Evolutionary conservation across 371 early-diverging fungal genomes (phyloP), one percentile per base, ranked within the genome.

Genomic region (Batrachochytrium dendrobatidis): DNA sequence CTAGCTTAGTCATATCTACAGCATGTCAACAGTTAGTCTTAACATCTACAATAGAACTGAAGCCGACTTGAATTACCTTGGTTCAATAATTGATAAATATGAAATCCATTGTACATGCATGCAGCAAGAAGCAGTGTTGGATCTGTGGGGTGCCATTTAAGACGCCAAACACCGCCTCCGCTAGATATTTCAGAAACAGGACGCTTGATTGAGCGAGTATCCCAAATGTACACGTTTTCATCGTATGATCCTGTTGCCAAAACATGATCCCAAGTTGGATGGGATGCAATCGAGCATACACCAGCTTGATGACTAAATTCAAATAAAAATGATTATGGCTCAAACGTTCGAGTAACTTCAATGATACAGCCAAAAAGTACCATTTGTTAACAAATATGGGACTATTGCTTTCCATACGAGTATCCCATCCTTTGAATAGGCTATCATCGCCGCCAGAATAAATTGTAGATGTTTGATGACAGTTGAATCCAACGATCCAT

Each of bases 121-220:
- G 90, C 94, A 10, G 90, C 87, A 22, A 92, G 64, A 26, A 95
- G 62, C n/a, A 64, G 55, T 39, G 76, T 64, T 3, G 79, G 66
- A 4, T 77, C 72, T 1, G 74, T 76, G 1, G 95, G 95, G 60
- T 94, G 91, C 93, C 94, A 95, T 69, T 89, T 89, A 44, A 95
- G 70, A 17, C 94, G 75, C 96, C 96, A 95, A 18, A 91, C 90
- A 1, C 96, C 96, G 3, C 95, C 93, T 10, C 96, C 93, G 24
- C 86, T 82, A 24, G 79, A 81, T 32, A 75, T 61, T 12, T 85
- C 85, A 0, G 73, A 62, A 26, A 91, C 44, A 0, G 94, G 94
- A n/a, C 56, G 55, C 24, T 84, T 75, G 85, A 91, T 86, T 6
- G 72, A 74, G 2, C 96, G 82, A 1, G 83, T 86, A 66, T 95